Evolutionary conservation across 202 grass and related monocot species (phyloP), one percentile per base, ranked within the genome.

Genomic region (Saccharum hybrid): DNA sequence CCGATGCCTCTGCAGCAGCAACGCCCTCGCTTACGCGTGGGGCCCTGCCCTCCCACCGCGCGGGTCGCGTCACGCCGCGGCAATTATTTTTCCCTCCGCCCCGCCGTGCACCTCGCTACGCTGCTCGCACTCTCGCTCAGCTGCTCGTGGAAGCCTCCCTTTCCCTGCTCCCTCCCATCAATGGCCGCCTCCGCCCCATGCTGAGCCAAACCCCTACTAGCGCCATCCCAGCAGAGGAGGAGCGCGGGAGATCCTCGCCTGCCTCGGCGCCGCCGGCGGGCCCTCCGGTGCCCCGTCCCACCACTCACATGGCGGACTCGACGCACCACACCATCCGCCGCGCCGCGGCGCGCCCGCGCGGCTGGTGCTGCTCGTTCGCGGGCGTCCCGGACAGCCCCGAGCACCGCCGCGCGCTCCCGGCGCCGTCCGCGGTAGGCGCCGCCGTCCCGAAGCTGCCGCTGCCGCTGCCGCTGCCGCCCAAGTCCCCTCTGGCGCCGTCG

Each of bases 361-460:
- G 88, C 80, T 91, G 93, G 87, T 98, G 96, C 81, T 98, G 93
- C 82, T 92, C 91, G 10, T 95, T 94, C 85, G 46, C 89, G 10
- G 87, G 87, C 16, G 51, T 87, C 33, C 88, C 93, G 11, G 71
- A 66, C 0, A 98, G 93, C 72, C 96, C 93, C n/a, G 91, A 94
- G 23, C 60, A 30, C 60, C 60, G 60, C 23, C 23, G 23, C 60
- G 23, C 60, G 60, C 60, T 28, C 23, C 60, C 60, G 23, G 19
- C 54, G 54, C 3, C 74, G 14, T 14, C 72, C 10, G 12, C 75
- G 12, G 40, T 0, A 7, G 51, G 16, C 3, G 30, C 7, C 5
- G 62, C 15, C 39, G 13, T 38, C 8, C 51, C 63, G 40, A 93
- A 93, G 66, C 16, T n/a, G 1, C 51, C 7, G 0, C 82, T 82